A percentile compares a stretch with the other conserved stretches of the same genome.
Evolutionary conservation across 805 yeast species (phyloP).

Genomic region (Scheffersomyces coipomensis): DNA sequence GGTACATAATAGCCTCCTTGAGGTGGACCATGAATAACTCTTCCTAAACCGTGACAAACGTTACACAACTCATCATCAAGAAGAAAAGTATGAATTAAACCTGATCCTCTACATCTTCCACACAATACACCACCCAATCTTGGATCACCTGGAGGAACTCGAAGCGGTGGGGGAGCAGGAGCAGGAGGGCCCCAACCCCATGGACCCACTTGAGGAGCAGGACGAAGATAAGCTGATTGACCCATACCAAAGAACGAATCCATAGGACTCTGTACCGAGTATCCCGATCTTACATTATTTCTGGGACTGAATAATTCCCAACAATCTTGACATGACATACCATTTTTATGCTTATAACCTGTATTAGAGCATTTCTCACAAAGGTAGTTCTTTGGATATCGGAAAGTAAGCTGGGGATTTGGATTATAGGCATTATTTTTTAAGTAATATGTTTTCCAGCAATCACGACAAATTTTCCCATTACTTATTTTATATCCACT

Average conservation of each 20-base stretch:
- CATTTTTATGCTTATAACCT: slow-evolving; percentile 61
- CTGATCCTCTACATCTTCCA: slow-evolving; percentile 70
- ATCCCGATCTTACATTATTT: slow-evolving; percentile 9
- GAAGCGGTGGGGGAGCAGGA: slow-evolving; percentile 27
- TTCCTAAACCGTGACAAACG: slow-evolving; percentile 66
- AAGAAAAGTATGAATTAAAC: slow-evolving; percentile 52
- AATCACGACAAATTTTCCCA: slow-evolving; percentile 64
- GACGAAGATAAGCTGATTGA: slow-evolving; percentile 8
- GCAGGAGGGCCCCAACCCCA: too few species aligned
- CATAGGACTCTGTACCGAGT: background rate
- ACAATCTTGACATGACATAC: slow-evolving; percentile 54
- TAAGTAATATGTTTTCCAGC: slow-evolving; percentile 57
- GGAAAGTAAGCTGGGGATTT: slow-evolving; percentile 56
- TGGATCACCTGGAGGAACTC: slow-evolving; percentile 78
- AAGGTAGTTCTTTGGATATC: slow-evolving; percentile 57
- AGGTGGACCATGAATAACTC: slow-evolving; percentile 29
- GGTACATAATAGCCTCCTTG: slow-evolving; percentile 3
- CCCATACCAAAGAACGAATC: background rate
- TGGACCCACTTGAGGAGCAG: slow-evolving; percentile 16
- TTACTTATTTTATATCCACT: slow-evolving; percentile 66
- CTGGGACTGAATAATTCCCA: slow-evolving; percentile 36
- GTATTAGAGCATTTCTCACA: slow-evolving; percentile 75
- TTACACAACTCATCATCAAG: slow-evolving; percentile 60
- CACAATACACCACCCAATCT: slow-evolving; percentile 69
- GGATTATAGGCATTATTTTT: slow-evolving; percentile 39